Percentiles rank a stretch among this genome's conserved stretches.
phyloP scores from a whole-genome alignment of 148 eudicot species.

The Rhododendron ferrugineum region DNA sequence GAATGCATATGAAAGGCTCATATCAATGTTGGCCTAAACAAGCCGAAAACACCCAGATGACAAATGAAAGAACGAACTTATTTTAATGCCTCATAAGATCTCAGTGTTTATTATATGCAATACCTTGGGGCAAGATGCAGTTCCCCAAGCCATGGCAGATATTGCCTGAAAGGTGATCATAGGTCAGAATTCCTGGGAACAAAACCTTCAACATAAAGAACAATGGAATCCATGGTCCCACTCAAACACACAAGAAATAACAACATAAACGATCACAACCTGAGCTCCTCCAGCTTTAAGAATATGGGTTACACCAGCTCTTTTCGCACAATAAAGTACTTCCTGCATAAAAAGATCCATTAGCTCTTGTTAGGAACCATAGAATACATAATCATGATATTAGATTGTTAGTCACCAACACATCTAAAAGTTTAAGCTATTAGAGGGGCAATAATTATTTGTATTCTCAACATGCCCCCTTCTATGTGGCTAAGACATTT shows the following conservation, averaged over 20 bases:
- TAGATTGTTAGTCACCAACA: neutral
- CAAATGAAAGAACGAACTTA: neutral
- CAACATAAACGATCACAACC: slow-evolving; percentile 33
- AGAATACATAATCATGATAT: neutral
- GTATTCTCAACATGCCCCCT: neutral
- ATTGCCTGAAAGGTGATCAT: slow-evolving; percentile 58
- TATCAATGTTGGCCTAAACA: neutral
- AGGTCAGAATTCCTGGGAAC: slow-evolving; percentile 1
- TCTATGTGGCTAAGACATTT: neutral
- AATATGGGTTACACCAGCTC: slow-evolving; percentile 97
- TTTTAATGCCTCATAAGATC: neutral
- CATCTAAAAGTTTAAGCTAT: neutral
- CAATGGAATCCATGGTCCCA: neutral
- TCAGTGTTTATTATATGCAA: neutral
- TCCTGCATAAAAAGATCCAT: slow-evolving; percentile 41
- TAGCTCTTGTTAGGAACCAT: neutral
- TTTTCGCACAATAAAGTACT: slow-evolving; percentile 96
- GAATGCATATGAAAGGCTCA: neutral
- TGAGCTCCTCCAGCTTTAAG: slow-evolving; percentile 99
- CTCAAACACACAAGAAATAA: neutral
- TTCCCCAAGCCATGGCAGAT: slow-evolving; percentile 99
- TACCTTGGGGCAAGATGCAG: slow-evolving; percentile 98
- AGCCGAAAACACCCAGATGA: slow-evolving; percentile 1
- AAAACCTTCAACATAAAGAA: neutral
- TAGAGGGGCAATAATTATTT: neutral